These are phyloP conservation scores for Lipomyces mesembrius DNA, from an alignment of 805 yeast genomes.

Conservation along the genomic window DNA sequence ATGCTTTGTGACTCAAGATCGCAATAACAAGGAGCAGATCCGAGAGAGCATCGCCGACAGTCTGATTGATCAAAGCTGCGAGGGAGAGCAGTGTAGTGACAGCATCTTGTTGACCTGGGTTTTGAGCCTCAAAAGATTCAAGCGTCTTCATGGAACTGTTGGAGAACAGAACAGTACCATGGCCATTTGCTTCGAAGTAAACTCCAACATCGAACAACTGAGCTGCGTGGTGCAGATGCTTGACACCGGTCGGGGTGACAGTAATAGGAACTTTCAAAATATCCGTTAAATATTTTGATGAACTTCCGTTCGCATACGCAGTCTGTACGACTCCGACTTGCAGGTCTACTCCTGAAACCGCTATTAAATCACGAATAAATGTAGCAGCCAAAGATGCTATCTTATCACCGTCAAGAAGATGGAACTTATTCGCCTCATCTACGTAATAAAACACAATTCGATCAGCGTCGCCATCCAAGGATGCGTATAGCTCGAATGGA, in stretches of 20 bases:
- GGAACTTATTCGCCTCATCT: slow-evolving; percentile 45
- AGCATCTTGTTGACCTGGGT: slow-evolving; percentile 55
- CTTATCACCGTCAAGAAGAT: slow-evolving; percentile 84
- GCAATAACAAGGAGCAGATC: slow-evolving; percentile 80
- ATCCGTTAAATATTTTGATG: slow-evolving; percentile 71
- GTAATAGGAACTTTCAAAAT: slow-evolving; percentile 73
- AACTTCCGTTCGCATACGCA: slow-evolving; percentile 95
- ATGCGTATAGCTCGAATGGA: slow-evolving; percentile 63
- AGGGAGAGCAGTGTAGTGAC: slow-evolving; percentile 62
- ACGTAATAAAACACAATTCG: slow-evolving; percentile 74
- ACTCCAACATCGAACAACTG: slow-evolving; percentile 81
- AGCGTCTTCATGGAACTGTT: slow-evolving; percentile 52
- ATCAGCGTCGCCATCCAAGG: slow-evolving; percentile 98
- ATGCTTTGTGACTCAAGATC: slow-evolving; percentile 59
- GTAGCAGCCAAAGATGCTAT: slow-evolving; percentile 83
- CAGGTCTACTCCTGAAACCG: slow-evolving; percentile 51
- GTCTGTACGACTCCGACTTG: slow-evolving; percentile 90
- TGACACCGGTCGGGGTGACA: slow-evolving; percentile 95
- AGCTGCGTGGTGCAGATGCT: slow-evolving; percentile 93
- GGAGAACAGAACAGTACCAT: slow-evolving; percentile 90
- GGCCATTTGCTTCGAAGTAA: slow-evolving; percentile 99
- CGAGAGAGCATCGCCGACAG: slow-evolving; percentile 98
- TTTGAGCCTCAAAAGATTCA: slow-evolving; percentile 46
- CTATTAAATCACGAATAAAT: slow-evolving; percentile 59
- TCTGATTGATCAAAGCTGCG: slow-evolving; percentile 81